A percentile compares a stretch with the other conserved stretches of the same genome.
These are phyloP conservation scores for Thraustotheca clavata DNA, from an alignment of 352 stramenopile genomes.

Conservation along the genomic window DNA sequence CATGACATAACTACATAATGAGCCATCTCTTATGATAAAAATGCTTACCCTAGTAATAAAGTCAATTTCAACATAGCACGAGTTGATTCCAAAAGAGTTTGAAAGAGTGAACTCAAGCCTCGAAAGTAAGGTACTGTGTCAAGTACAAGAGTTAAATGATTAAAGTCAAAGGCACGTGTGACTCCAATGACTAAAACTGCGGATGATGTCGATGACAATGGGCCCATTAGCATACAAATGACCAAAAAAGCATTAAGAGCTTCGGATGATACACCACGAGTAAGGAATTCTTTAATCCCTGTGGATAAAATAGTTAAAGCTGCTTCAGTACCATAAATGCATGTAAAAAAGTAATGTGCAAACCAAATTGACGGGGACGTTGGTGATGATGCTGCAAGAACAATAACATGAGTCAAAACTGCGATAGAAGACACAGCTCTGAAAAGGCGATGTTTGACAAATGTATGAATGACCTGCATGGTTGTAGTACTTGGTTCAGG, in stretches of 20 bases:
- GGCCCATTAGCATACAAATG: slow-evolving; percentile 29
- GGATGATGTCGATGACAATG: slow-evolving; percentile 33
- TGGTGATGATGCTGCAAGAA: slow-evolving; percentile 30
- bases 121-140: slow-evolving; percentile 57
- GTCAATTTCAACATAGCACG: slow-evolving; percentile 69
- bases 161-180: slow-evolving; percentile 74
- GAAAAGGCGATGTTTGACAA: slow-evolving; percentile 60
- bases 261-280: slow-evolving; percentile 12
- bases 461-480: slow-evolving; percentile 47
- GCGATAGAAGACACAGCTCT: slow-evolving; percentile 48
- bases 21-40: background rate
- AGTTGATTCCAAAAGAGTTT: slow-evolving; percentile 59
- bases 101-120: slow-evolving; percentile 41
- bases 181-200: slow-evolving; percentile 68
- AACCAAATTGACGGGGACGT: slow-evolving; percentile 44
- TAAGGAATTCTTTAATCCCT: slow-evolving; percentile 71
- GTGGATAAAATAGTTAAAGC: slow-evolving; percentile 58
- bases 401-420: slow-evolving; percentile 58
- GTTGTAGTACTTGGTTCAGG: slow-evolving; percentile 48
- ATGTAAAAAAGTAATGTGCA: slow-evolving; percentile 70
- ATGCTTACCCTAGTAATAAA: slow-evolving; percentile 56
- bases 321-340: slow-evolving; percentile 68
- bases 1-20: slow-evolving; percentile 29
- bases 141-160: slow-evolving; percentile 68
- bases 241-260: slow-evolving; percentile 16